Evolutionary conservation across 2,329 filamentous ascomycete genomes (phyloP).

Genomic region (Penicillium sp.): DNA sequence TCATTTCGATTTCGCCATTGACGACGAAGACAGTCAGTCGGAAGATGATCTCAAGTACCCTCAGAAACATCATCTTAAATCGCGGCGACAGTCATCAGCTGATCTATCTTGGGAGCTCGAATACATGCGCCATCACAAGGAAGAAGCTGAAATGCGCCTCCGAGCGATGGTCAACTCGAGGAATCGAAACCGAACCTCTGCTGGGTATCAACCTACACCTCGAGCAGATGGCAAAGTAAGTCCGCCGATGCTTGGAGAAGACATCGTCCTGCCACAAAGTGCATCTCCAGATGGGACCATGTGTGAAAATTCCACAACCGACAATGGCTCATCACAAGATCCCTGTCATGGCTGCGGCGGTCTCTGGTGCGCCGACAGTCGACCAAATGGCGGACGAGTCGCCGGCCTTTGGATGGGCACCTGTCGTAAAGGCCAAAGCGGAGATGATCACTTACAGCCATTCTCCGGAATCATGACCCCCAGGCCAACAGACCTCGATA

Average conservation of each 20-base stretch:
- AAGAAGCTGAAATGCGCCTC: slow-evolving; percentile 55
- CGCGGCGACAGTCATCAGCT: slow-evolving; percentile 44
- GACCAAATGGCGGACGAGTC: slow-evolving; percentile 37
- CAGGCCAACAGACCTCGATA: slow-evolving; percentile 7
- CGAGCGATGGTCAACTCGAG: slow-evolving; percentile 34
- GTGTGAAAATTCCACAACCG: slow-evolving; percentile 71
- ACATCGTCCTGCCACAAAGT: slow-evolving; percentile 78
- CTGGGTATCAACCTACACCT: slow-evolving; percentile 49
- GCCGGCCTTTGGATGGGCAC: slow-evolving; percentile 46
- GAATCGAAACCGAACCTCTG: slow-evolving; percentile 26
- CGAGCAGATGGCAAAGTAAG: slow-evolving; percentile 51
- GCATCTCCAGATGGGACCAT: slow-evolving; percentile 79
- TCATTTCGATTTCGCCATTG: slow-evolving; percentile 51
- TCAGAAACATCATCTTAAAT: slow-evolving; percentile 30
- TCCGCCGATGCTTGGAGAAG: slow-evolving; percentile 84
- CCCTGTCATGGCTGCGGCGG: slow-evolving; percentile 55
- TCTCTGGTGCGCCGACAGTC: slow-evolving; percentile 75
- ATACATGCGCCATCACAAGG: slow-evolving; percentile 76
- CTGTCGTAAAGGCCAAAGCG: slow-evolving; percentile 30
- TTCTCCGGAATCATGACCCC: slow-evolving; percentile 28
- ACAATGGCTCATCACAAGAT: slow-evolving; percentile 52
- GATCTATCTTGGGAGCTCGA: slow-evolving; percentile 69
- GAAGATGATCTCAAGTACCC: slow-evolving; percentile 23
- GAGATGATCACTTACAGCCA: slow-evolving; percentile 6
- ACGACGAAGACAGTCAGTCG: slow-evolving; percentile 32